Percentiles rank a stretch among this genome's conserved stretches.
Evolutionary conservation across 2,329 filamentous ascomycete species (phyloP).

Genomic region (Talaromyces albobiverticillius): DNA sequence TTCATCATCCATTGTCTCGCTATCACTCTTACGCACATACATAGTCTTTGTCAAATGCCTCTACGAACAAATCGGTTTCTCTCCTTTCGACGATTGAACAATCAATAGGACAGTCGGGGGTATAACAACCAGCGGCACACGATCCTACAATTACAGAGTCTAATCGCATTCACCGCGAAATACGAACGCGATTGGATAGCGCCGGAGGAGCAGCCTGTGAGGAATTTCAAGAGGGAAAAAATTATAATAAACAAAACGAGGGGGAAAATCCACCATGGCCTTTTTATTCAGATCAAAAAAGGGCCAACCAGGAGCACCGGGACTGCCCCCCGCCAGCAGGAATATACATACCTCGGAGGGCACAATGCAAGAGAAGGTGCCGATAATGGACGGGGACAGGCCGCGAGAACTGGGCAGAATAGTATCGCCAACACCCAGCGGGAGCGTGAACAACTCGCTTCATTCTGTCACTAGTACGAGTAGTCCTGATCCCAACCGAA

Average conservation of each 20-base stretch:
- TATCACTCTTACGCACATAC: neutral
- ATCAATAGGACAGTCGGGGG: neutral
- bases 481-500: constrained; percentile 64
- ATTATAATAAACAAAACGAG: neutral
- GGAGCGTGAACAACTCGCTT: constrained; percentile 64
- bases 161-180: neutral
- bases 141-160: neutral
- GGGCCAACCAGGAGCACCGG: constrained; percentile 49
- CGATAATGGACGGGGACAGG: constrained; percentile 47
- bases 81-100: neutral
- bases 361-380: constrained; percentile 37
- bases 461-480: constrained; percentile 65
- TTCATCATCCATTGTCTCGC: neutral
- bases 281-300: constrained; percentile 84
- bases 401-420: constrained; percentile 32
- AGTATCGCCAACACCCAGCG: constrained; percentile 69
- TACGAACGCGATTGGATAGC: neutral
- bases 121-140: neutral
- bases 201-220: neutral
- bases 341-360: constrained; percentile 58
- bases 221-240: neutral
- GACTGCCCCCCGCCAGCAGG: constrained; percentile 53
- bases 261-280: constrained; percentile 55
- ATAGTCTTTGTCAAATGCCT: neutral
- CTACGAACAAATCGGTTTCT: neutral